These are phyloP conservation scores for Claviceps fusiformis DNA, from an alignment of 2,329 filamentous ascomycete species.

Conservation along the genomic window DNA sequence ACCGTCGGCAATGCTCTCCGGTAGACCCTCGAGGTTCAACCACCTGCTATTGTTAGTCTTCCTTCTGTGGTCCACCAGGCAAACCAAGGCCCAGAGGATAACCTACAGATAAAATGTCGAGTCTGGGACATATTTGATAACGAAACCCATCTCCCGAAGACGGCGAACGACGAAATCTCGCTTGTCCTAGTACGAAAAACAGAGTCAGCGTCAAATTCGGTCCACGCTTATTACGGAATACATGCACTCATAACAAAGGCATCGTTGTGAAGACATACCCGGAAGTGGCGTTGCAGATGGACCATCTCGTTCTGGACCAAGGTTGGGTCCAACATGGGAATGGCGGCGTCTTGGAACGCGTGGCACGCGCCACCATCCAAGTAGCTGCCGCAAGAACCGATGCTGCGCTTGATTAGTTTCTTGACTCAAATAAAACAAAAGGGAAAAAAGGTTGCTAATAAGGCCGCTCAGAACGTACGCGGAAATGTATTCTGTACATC, in stretches of 20 bases:
- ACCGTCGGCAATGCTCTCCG: conserved; percentile 76
- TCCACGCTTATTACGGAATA: too few species aligned
- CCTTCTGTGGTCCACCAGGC: neutral
- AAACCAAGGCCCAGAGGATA: neutral
- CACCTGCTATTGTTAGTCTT: conserved; percentile 20
- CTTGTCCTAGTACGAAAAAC: conserved; percentile 45
- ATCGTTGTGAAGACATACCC: conserved; percentile 24
- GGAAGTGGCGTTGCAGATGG: conserved; percentile 80
- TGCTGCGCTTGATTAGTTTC: conserved; percentile 25
- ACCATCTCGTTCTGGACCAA: conserved; percentile 77
- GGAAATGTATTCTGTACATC: conserved; percentile 62
- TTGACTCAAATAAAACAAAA: neutral
- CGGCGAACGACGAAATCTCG: conserved; percentile 79
- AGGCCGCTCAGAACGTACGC: conserved; percentile 34
- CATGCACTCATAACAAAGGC: too few species aligned
- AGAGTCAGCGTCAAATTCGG: neutral
- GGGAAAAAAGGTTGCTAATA: neutral
- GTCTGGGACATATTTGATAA: conserved; percentile 71
- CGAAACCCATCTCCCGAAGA: conserved; percentile 75
- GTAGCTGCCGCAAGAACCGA: conserved; percentile 85
- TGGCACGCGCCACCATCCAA: conserved; percentile 90
- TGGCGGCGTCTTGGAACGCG: conserved; percentile 86
- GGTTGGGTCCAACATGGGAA: conserved; percentile 80
- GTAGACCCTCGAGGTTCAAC: conserved; percentile 53
- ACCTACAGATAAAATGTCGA: conserved; percentile 84